A percentile compares a stretch with the other conserved stretches of the same genome.
Conservation (phyloP, 805 yeast genomes). For the Yamadazyma sp. region DNA sequence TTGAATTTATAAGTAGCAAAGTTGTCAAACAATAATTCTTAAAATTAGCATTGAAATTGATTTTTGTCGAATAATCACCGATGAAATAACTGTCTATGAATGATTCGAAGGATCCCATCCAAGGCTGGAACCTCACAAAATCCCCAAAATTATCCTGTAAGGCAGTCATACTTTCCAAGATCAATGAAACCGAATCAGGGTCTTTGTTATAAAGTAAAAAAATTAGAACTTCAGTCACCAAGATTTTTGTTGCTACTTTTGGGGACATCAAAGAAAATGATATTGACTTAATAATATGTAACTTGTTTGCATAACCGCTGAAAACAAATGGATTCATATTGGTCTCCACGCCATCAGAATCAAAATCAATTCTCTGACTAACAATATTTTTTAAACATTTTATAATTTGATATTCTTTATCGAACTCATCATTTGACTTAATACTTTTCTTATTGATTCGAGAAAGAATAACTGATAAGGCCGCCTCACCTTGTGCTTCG, state of each 20-base stretch:
- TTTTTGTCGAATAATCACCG: conserved; percentile 13
- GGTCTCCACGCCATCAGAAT: conserved; percentile 4
- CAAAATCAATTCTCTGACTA: conserved; percentile 16
- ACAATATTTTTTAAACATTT: conserved; percentile 35
- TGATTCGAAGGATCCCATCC: conserved; percentile 37
- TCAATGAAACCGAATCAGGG: conserved; percentile 16
- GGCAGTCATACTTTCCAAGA: conserved; percentile 28
- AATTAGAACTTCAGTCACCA: conserved; percentile 42
- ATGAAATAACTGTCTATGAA: conserved; percentile 27
- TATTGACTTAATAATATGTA: conserved; percentile 34
- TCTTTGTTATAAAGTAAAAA: conserved; percentile 29
- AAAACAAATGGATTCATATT: conserved; percentile 7
- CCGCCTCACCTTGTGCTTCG: conserved; percentile 44
- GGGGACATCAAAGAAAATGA: conserved; percentile 39
- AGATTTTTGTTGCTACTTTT: conserved; percentile 34
- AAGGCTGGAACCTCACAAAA: conserved; percentile 36
- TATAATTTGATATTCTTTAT: conserved; percentile 36
- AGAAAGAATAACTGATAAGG: conserved; percentile 35
- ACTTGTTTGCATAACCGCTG: conserved; percentile 20
- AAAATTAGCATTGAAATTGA: conserved; percentile 15
- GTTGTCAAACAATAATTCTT: conserved; percentile 35
- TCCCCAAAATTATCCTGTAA: conserved; percentile 37
- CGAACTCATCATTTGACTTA: conserved; percentile 44
- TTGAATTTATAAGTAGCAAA: conserved; percentile 31
- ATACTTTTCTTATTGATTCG: conserved; percentile 40